phyloP scores from a whole-genome alignment of 345 rosid species.

The Nasturtium officinale region DNA sequence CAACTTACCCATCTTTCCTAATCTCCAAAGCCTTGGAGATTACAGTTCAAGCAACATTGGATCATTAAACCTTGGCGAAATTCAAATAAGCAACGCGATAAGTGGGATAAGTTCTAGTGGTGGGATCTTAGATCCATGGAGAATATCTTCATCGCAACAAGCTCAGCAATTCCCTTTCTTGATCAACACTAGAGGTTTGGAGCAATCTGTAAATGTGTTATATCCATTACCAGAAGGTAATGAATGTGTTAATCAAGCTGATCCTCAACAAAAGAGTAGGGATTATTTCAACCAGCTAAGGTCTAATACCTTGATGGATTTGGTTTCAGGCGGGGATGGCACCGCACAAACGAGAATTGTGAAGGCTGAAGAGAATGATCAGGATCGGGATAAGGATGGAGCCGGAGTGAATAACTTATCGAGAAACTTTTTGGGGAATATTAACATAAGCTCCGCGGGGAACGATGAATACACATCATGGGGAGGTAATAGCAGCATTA shows the following conservation, averaged over 20 bases:
- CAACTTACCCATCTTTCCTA: conserved; percentile 25
- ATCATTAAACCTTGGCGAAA: conserved; percentile 29
- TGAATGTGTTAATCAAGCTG: conserved; percentile 20
- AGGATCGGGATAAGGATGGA: conserved; percentile 22
- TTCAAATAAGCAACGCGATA: conserved; percentile 27
- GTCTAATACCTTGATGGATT: conserved; percentile 37
- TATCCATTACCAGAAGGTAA: conserved; percentile 36
- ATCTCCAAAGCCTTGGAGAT: conserved; percentile 37
- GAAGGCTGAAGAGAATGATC: conserved; percentile 39
- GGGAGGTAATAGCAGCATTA: conserved; percentile 33
- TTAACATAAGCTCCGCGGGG: conserved; percentile 26
- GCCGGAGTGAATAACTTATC: conserved; percentile 33
- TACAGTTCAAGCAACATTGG: conserved; percentile 40
- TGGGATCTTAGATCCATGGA: conserved; percentile 40
- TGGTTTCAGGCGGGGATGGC: conserved; percentile 18
- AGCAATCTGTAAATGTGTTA: conserved; percentile 29
- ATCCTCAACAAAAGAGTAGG: conserved; percentile 25
- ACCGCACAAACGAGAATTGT: conserved; percentile 12
- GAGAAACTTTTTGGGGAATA: conserved; percentile 40
- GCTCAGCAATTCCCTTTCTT: conserved; percentile 43
- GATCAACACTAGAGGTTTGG: conserved; percentile 27
- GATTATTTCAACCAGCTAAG: conserved; percentile 27
- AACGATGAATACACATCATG: conserved; percentile 40
- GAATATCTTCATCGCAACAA: conserved; percentile 39
- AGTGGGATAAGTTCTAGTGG: conserved; percentile 32